phyloP scores from a whole-genome alignment of 1,284 basidiomycete species.

The Filobasidium uniguttulatum region DNA sequence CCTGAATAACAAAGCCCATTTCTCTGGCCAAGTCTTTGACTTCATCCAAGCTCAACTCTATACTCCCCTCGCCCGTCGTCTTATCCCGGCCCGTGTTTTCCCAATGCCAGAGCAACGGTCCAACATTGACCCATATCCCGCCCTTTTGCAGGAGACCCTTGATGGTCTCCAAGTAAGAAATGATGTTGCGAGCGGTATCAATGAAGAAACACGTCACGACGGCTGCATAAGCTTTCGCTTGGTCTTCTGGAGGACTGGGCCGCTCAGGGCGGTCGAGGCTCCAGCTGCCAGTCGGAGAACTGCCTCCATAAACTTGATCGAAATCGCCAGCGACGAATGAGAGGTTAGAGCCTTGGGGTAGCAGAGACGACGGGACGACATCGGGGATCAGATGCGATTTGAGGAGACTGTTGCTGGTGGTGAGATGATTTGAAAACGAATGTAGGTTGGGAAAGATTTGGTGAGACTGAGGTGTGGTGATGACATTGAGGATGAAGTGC shows the following conservation, averaged over 20 bases:
- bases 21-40: slow-evolving; percentile 58
- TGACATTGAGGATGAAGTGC: slow-evolving; percentile 66
- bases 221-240: slow-evolving; percentile 68
- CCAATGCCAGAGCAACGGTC: slow-evolving; percentile 91
- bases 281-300: slow-evolving; percentile 37
- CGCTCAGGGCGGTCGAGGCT: not conserved
- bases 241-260: slow-evolving; percentile 26
- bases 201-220: slow-evolving; percentile 96
- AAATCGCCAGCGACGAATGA: slow-evolving; percentile 86
- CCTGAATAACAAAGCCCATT: slow-evolving; percentile 72
- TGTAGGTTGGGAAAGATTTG: slow-evolving; percentile 77
- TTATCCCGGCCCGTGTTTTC: slow-evolving; percentile 60
- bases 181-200: slow-evolving; percentile 84
- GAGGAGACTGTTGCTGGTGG: slow-evolving; percentile 49
- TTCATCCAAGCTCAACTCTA: slow-evolving; percentile 82
- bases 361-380: slow-evolving; percentile 59
- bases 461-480: too few relatives aligned
- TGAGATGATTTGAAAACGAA: slow-evolving; percentile 65
- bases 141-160: slow-evolving; percentile 63
- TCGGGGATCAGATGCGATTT: slow-evolving; percentile 63
- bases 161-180: slow-evolving; percentile 76
- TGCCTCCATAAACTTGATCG: slow-evolving; percentile 70
- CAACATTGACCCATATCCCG: slow-evolving; percentile 84
- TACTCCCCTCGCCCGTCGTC: slow-evolving; percentile 55
- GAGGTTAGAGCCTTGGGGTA: slow-evolving; percentile 48